Evolutionary conservation across 2,329 filamentous ascomycete species (phyloP), one percentile per base, ranked within the genome.

Genomic region (Cryphonectria carpinicola): DNA sequence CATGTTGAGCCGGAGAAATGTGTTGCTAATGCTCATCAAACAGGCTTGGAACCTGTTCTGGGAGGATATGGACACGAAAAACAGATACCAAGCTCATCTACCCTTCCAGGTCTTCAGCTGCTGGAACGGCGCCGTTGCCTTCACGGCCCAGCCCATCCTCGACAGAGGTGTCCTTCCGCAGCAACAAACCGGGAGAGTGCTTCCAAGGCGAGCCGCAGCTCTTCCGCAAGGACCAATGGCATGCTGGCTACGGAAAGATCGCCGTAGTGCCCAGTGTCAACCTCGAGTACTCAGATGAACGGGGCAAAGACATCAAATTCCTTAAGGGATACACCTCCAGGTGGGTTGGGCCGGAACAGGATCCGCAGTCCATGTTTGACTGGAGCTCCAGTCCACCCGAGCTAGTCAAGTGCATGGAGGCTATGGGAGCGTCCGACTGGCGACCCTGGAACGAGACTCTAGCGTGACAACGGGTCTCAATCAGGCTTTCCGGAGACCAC

Each of bases 101-200:
- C 87, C 88, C 0, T 86, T 89, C 71, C 88, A 89, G 75, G 88
- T 89, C 0, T 90, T 88, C 71, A 77, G 87, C 0, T 90, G 88
- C 76, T 90, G 88, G 88, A 89, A 89, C 71, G 88, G 88, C 2
- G 86, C 84, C 0, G 81, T 81, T 0, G 83, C 82, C 0, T 84
- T 89, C 66, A 79, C 78, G 0, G 87, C 86, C 0, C 77, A 78
- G 56, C 85, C 86, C 0, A 75, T 89, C 11, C 70, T 87, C 4
- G 78, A 82, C 19, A 74, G 79, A 78, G 13, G 76, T 89, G 2
- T 72, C 76, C 7, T 89, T 89, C 74, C 81, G 88, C 1, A 74
- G 74, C 1, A 74, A 78, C 7, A 71, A 76, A 22, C 74, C 75
- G 19, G 80, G 76, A 5, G 88, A 89, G 75, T 90, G 87, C 70